Evolutionary conservation across 257 asterid species (phyloP).

Genomic region (Solanum pinnatisectum): DNA sequence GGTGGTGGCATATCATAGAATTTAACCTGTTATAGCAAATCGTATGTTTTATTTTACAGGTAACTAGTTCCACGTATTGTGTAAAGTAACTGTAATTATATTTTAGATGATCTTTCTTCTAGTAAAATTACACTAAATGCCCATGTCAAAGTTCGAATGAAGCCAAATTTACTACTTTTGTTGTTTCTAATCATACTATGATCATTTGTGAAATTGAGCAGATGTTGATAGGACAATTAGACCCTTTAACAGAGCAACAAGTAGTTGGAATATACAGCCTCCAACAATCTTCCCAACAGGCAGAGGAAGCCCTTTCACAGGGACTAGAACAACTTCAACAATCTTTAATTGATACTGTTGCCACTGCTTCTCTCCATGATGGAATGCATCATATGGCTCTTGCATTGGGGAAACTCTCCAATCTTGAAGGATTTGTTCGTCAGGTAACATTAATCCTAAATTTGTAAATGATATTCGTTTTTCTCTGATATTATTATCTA

Average conservation of each 20-base stretch:
- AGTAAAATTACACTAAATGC: neutral
- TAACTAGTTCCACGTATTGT: neutral
- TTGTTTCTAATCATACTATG: neutral
- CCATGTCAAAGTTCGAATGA: neutral
- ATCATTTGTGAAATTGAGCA: neutral
- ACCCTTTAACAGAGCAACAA: slow-evolving; percentile 59
- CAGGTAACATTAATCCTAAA: slow-evolving; percentile 22
- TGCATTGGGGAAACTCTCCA: slow-evolving; percentile 54
- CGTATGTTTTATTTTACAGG: neutral
- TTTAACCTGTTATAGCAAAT: neutral
- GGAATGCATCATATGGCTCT: slow-evolving; percentile 60
- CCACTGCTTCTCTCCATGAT: slow-evolving; percentile 31
- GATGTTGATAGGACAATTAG: slow-evolving; percentile 42
- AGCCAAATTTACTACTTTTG: neutral
- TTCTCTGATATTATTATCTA: neutral
- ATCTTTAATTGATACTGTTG: slow-evolving; percentile 48
- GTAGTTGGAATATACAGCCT: slow-evolving; percentile 42
- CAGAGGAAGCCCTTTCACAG: slow-evolving; percentile 56
- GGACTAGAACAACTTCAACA: slow-evolving; percentile 56
- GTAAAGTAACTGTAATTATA: neutral
- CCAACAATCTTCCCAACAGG: slow-evolving; percentile 55
- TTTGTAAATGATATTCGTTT: neutral
- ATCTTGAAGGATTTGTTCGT: slow-evolving; percentile 51
- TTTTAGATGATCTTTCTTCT: neutral
- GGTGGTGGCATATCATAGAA: neutral